Conservation (phyloP, 257 asterid genomes). For the Capsicum baccatum region DNA sequence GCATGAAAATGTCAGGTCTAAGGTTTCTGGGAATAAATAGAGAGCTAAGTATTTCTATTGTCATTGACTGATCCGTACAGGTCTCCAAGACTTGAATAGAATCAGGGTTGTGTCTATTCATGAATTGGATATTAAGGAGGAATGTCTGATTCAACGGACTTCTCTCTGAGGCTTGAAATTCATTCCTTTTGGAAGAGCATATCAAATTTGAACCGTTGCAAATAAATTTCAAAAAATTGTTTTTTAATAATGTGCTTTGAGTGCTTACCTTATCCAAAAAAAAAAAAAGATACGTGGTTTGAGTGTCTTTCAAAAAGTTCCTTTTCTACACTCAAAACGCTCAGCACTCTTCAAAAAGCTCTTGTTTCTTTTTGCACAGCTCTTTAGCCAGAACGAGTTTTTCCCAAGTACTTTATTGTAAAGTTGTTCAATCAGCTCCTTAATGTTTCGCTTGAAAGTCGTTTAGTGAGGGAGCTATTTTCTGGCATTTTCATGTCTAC, state of each 20-base stretch:
- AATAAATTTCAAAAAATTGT: neutral
- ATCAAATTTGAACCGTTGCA: neutral
- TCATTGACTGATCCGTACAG: neutral
- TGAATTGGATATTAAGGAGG: conserved; percentile 1
- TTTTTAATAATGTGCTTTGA: neutral
- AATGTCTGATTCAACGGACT: neutral
- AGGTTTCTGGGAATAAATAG: conserved; percentile 3
- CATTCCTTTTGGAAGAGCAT: neutral
- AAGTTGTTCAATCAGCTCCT: neutral
- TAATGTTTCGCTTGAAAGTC: neutral
- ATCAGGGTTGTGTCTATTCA: conserved; percentile 13
- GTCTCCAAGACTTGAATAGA: neutral
- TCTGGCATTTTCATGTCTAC: conserved; percentile 12
- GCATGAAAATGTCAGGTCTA: neutral
- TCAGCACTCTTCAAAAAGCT: neutral
- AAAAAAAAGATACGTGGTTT: too few relatives aligned
- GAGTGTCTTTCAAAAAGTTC: neutral
- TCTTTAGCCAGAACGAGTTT: neutral
- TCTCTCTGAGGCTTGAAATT: neutral
- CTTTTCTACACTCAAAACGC: neutral
- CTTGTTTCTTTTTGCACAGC: neutral
- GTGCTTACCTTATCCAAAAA: neutral
- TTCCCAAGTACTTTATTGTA: neutral
- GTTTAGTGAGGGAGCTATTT: neutral
- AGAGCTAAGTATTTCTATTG: neutral